Evolutionary conservation across 805 yeast genomes (phyloP).

Genomic region (Lipomyces spencermartinsiae): DNA sequence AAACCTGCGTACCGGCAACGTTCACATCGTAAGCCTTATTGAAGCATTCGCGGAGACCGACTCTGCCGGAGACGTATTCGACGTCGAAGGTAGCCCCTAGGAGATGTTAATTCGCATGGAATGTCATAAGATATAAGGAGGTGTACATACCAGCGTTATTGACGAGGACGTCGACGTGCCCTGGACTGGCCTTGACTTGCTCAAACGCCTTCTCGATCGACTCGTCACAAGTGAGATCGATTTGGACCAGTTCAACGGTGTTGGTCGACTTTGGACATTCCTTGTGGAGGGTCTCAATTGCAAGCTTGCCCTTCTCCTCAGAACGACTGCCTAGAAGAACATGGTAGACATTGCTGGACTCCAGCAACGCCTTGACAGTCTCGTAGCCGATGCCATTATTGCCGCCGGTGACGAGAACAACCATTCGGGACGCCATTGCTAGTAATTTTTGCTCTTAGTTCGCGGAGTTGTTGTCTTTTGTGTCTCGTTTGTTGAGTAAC

Average conservation of each 20-base stretch:
- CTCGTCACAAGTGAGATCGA: constrained; percentile 7
- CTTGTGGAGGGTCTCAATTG: constrained; percentile 9
- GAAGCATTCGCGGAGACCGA: constrained; percentile 8
- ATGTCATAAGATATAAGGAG: not conserved
- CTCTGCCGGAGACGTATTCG: constrained; percentile 3
- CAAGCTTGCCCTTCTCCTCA: constrained; percentile 4
- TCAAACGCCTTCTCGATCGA: constrained; percentile 7
- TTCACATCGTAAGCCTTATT: constrained; percentile 7
- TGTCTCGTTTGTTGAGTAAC: not conserved
- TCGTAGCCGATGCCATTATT: constrained; percentile 11
- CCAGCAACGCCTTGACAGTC: constrained; percentile 5
- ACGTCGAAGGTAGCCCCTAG: constrained; percentile 3
- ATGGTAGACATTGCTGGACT: constrained; percentile 7
- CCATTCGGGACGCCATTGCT: constrained; percentile 9
- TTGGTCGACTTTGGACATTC: constrained; percentile 10
- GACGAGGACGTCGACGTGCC: constrained; percentile 4
- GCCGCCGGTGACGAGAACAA: constrained; percentile 10
- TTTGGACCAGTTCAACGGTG: constrained; percentile 7
- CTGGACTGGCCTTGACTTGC: constrained; percentile 10
- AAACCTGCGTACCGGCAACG: constrained; percentile 11
- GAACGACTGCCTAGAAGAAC: constrained; percentile 4
- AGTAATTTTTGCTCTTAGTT: constrained; percentile 5
- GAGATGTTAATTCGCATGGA: constrained; percentile 11
- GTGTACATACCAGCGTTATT: constrained; percentile 1
- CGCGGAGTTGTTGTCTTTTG: not conserved